Evolutionary conservation across 2,329 filamentous ascomycete genomes (phyloP), one percentile per base, ranked within the genome.

Genomic region (Fusarium mexicanum): DNA sequence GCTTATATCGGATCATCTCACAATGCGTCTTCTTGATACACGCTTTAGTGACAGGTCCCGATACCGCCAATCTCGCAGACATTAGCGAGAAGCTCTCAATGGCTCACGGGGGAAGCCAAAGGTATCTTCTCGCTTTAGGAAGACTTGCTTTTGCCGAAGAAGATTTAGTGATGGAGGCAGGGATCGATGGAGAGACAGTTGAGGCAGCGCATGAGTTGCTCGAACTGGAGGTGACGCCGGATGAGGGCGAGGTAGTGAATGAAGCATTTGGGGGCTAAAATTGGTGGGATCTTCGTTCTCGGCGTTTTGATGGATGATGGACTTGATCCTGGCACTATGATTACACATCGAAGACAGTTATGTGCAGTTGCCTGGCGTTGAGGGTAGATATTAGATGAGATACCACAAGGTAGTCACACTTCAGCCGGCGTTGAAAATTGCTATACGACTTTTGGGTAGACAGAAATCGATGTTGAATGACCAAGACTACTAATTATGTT

Each of bases 101-200:
- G 14, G 89, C 93, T 1, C 87, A 90, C 10, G 94, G 94, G 7
- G 93, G 92, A 1, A 89, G 90, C 59, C 94, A 98, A 78, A 94
- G 95, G 60, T 96, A 97, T 78, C 85, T 97, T 3, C 89, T 98
- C 16, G 91, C 91, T 5, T 85, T 99, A 50, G 95, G 94, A 1
- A 85, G 96, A 47, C 84, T 98, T n/a, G 94, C 94, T 1, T 98
- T 98, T 80, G 92, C 91, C 11, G 90, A 91, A 57, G 94, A 97
- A 70, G 92, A 94, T 37, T 82, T 93, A 14, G 88, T 96, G 17
- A 87, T 97, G 35, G 95, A 98, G 82, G 86, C 87, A 4, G 92
- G 92, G 1, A 92, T 97, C 61, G 92, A 93, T 41, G 89, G 92
- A 35, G 93, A 94, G 72, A 94, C 94, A 2, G 90, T 92, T 3